Evolutionary conservation across 208 protist species (phyloP), one percentile per base, ranked within the genome.

Genomic region (Trypanosomatidae sp.): DNA sequence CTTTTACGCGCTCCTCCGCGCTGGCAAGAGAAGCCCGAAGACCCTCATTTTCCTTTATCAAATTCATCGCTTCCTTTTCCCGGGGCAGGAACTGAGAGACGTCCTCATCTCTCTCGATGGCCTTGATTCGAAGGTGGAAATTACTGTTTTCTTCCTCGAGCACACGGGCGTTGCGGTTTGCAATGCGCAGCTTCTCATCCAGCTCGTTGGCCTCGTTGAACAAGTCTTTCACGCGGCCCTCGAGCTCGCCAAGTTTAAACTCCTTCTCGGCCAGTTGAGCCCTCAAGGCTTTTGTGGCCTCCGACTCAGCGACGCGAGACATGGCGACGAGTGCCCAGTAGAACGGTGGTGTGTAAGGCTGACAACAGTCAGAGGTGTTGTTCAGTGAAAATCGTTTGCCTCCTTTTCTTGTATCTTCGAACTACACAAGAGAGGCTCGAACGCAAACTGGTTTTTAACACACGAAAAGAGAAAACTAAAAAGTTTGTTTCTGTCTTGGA

Each of bases 131-230:
- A 36, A 79, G 43, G 25, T 88, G 79, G 8, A 88, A 81, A 39
- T 82, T 80, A 56, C 74, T 91, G 67, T 95, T 95, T 71, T 95
- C 91, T 33, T 95, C 91, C 49, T 95, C 88, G 0, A 95, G 71
- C 25, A 91, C 81, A 50, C 91, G 81, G 9, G 86, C 84, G 69
- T 93, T 95, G 44, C 88, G 65, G 69, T 95, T 95, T 0, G 91
- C 86, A 39, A 90, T 62, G 17, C 76, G 55, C 9, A 95, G 80
- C 76, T 95, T 95, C 13, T 90, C 85, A 60, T 91, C 80, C 2
- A 84, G 67, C 68, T 87, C 83, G 49, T 79, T 85, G 4, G 87
- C 59, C 39, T 89, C 82, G 22, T 86, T 83, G 13, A 93, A 76
- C 1, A 93, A 69, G 44, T 92, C 88, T 44, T 86, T 91, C 15